phyloP scores from a whole-genome alignment of 2,329 filamentous ascomycete species.

The Aspergillus fumigatiaffinis region DNA sequence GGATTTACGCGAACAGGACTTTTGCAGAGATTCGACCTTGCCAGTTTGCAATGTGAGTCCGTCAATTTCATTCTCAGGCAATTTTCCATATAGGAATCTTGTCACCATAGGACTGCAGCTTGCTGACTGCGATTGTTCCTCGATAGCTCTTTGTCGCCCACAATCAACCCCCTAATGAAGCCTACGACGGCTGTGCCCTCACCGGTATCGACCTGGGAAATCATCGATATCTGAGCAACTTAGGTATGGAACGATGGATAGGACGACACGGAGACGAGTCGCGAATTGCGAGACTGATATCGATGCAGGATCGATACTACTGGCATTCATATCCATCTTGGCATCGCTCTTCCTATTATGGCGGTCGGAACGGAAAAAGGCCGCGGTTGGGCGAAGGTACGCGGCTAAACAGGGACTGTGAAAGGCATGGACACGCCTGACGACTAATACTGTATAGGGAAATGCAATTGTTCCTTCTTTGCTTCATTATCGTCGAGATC shows the following conservation, averaged over 20 bases:
- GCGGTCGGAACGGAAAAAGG: slow-evolving; percentile 82
- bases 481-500: slow-evolving; percentile 82
- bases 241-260: slow-evolving; percentile 57
- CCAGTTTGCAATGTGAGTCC: slow-evolving; percentile 77
- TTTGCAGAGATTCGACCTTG: slow-evolving; percentile 79
- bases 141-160: slow-evolving; percentile 60
- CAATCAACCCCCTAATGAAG: slow-evolving; percentile 58
- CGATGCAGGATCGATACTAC: slow-evolving; percentile 72
- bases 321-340: slow-evolving; percentile 73
- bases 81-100: neutral
- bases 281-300: slow-evolving; percentile 11
- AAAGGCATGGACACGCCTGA: slow-evolving; percentile 10
- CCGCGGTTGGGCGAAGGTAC: slow-evolving; percentile 88
- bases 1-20: slow-evolving; percentile 53
- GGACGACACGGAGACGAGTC: slow-evolving; percentile 23
- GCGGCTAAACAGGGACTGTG: slow-evolving; percentile 16
- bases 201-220: slow-evolving; percentile 68
- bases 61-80: slow-evolving; percentile 1
- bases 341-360: slow-evolving; percentile 65
- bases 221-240: slow-evolving; percentile 68
- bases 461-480: slow-evolving; percentile 89
- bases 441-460: slow-evolving; percentile 57
- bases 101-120: neutral
- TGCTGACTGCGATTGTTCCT: slow-evolving; percentile 13
- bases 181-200: slow-evolving; percentile 68